phyloP scores from a whole-genome alignment of 495 filamentous ascomycete genomes.

The Talaromyces borbonicus region DNA sequence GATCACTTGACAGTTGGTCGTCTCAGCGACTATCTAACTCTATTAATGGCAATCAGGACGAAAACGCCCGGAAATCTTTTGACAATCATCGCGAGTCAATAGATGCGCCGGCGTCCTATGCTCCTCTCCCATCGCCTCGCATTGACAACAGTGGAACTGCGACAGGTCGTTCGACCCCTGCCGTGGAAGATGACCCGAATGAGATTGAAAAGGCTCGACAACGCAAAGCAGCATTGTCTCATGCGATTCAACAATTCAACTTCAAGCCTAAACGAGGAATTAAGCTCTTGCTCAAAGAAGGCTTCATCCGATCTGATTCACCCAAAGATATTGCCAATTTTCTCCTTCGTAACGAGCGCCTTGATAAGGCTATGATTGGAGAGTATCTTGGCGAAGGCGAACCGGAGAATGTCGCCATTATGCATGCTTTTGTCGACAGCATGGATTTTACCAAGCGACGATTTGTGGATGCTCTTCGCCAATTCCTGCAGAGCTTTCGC shows the following conservation, averaged over 20 bases:
- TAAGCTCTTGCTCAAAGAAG: conserved; percentile 69
- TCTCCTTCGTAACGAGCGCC: conserved; percentile 57
- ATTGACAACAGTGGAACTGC: conserved; percentile 46
- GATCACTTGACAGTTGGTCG: conserved; percentile 89
- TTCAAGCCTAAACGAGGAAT: conserved; percentile 95
- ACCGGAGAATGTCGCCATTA: conserved; percentile 82
- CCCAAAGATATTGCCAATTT: conserved; percentile 83
- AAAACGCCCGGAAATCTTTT: conserved; percentile 52
- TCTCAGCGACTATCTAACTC: conserved; percentile 52
- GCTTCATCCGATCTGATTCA: conserved; percentile 68
- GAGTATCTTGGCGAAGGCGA: conserved; percentile 96
- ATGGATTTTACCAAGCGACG: conserved; percentile 94
- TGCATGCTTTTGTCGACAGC: conserved; percentile 93
- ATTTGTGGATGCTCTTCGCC: conserved; percentile 84
- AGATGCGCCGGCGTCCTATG: conserved; percentile 42
- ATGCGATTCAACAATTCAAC: conserved; percentile 88
- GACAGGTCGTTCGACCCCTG: conserved; percentile 59
- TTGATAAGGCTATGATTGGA: conserved; percentile 87
- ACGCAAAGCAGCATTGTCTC: conserved; percentile 80
- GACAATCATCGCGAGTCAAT: conserved; percentile 77
- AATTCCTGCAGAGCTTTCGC: conserved; percentile 91
- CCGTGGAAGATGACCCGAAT: conserved; percentile 78
- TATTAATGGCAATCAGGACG: conserved; percentile 14
- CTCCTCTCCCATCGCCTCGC: conserved; percentile 38
- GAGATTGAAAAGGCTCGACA: conserved; percentile 90